These are phyloP conservation scores for Oxyria digyna DNA, from an alignment of 148 eudicot species.

Conservation along the genomic window DNA sequence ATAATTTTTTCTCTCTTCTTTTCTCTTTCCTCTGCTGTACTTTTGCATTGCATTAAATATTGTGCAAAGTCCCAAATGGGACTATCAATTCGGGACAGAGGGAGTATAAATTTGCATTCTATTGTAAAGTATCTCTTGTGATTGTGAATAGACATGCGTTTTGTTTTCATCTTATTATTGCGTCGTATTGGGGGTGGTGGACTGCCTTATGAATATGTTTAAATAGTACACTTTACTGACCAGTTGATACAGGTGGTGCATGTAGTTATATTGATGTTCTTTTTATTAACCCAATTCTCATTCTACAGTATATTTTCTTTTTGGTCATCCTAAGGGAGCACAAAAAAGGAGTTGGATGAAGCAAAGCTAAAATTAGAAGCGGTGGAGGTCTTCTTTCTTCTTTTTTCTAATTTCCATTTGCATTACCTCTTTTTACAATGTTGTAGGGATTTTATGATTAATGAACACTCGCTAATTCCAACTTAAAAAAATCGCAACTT, in stretches of 20 bases:
- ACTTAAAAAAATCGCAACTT: too few species aligned
- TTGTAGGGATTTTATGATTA: too few species aligned
- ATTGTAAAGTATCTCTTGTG: not conserved
- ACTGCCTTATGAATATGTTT: too few species aligned
- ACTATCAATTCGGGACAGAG: too few species aligned
- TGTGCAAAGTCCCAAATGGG: too few species aligned
- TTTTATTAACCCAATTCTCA: conserved; percentile 18
- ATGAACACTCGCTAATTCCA: too few species aligned
- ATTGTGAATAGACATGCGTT: not conserved
- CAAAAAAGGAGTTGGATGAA: conserved; percentile 87
- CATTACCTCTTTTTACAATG: too few species aligned
- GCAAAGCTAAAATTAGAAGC: conserved; percentile 96
- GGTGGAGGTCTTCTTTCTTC: conserved; percentile 96
- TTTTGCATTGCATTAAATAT: too few species aligned
- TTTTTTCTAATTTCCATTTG: not conserved
- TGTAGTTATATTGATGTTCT: not conserved
- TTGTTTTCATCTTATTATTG: not conserved
- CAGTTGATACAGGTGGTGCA: not conserved
- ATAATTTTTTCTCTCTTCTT: too few species aligned
- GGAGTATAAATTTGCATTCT: not conserved
- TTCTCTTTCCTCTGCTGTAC: too few species aligned
- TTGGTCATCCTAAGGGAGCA: conserved; percentile 72
- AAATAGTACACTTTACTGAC: not conserved
- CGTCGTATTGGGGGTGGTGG: not conserved
- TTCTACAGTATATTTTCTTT: too few species aligned